These are phyloP conservation scores for Boletus tomentosulus DNA, from an alignment of 768 basidiomycete genomes.

Conservation along the genomic window DNA sequence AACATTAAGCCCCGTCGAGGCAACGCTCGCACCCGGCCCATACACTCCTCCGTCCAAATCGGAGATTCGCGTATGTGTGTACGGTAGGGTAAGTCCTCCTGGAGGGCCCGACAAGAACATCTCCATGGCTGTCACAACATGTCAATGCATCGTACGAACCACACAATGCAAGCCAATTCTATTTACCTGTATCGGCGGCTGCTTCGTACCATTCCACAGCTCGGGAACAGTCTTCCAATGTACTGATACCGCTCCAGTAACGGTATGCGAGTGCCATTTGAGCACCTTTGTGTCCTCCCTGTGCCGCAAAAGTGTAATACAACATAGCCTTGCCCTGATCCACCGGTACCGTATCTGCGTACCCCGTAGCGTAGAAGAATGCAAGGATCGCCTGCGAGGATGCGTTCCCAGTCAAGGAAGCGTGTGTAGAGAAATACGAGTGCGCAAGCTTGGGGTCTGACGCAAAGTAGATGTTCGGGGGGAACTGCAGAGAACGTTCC, in stretches of 20 bases:
- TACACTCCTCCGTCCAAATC: constrained; percentile 92
- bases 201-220: constrained; percentile 88
- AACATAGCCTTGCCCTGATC: constrained; percentile 83
- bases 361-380: constrained; percentile 89
- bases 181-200: constrained; percentile 78
- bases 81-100: constrained; percentile 82
- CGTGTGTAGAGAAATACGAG: constrained; percentile 60
- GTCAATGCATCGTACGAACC: neutral
- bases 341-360: constrained; percentile 54
- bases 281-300: constrained; percentile 80
- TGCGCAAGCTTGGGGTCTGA: constrained; percentile 61
- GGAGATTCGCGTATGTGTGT: constrained; percentile 76
- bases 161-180: constrained; percentile 20
- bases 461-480: constrained; percentile 63
- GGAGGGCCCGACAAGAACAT: constrained; percentile 84
- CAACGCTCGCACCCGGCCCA: constrained; percentile 91
- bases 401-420: constrained; percentile 71
- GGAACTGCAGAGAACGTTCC: constrained; percentile 45
- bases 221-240: constrained; percentile 77
- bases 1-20: constrained; percentile 76
- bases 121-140: constrained; percentile 56
- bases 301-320: constrained; percentile 91
- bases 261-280: constrained; percentile 93
- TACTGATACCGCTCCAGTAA: constrained; percentile 94
- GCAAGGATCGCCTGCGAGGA: constrained; percentile 82